A percentile compares a stretch with the other conserved stretches of the same genome.
Conservation (phyloP, 306 rosid species). For the Dalbergia oliveri region DNA sequence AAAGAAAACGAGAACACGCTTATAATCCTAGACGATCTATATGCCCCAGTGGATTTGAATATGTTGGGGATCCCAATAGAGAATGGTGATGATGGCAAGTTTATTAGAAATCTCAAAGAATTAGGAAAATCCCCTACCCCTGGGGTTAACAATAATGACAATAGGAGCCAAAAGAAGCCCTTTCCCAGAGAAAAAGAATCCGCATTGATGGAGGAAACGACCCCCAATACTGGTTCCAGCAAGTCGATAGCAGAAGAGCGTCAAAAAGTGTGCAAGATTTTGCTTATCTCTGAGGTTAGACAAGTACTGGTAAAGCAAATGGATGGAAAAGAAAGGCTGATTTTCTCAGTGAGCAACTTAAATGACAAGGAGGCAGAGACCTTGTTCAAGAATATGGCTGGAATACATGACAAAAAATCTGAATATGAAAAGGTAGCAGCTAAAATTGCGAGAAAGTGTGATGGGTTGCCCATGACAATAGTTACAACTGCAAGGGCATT, state of each 20-base stretch:
- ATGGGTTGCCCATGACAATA: conserved; percentile 36
- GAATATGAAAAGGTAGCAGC: not conserved
- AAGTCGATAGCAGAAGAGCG: not conserved
- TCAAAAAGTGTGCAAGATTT: conserved; percentile 32
- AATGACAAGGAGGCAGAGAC: not conserved
- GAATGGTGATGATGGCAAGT: too few relatives aligned
- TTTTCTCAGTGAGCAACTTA: not conserved
- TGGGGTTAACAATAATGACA: too few relatives aligned
- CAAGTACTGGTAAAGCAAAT: conserved; percentile 13
- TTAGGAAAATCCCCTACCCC: not conserved
- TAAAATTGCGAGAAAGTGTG: conserved; percentile 14
- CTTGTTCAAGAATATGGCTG: conserved; percentile 17
- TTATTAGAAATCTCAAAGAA: not conserved
- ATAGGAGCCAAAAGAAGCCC: too few relatives aligned
- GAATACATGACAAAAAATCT: not conserved
- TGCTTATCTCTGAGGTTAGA: conserved; percentile 33
- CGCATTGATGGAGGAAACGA: too few relatives aligned
- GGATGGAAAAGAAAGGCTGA: not conserved
- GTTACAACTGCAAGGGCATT: conserved; percentile 31
- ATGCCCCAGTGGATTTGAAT: not conserved
- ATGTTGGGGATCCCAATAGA: conserved; percentile 33
- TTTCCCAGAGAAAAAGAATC: too few relatives aligned
- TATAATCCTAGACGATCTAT: conserved; percentile 31
- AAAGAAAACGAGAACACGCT: conserved; percentile 25
- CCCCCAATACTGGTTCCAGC: not conserved